These are phyloP conservation scores for Miamiensis avidus DNA, from an alignment of 169 alveolate species.

Conservation along the genomic window DNA sequence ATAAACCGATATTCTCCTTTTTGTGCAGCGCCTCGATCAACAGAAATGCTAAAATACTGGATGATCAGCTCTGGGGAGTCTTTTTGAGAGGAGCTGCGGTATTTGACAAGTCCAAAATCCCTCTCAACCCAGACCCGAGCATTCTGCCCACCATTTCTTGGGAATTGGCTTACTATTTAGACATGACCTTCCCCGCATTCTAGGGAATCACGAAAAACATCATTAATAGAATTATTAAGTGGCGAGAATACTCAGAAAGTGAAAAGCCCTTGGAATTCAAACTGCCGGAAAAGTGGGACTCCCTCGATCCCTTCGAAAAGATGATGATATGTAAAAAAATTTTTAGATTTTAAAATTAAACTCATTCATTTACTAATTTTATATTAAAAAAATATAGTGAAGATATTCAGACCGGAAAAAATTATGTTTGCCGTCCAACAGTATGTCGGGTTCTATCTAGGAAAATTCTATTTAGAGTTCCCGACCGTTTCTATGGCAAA, in stretches of 20 bases:
- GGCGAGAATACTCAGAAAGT: constrained; percentile 67
- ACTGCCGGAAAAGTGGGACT: constrained; percentile 68
- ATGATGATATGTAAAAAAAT: not conserved
- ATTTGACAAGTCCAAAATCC: constrained; percentile 38
- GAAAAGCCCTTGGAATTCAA: constrained; percentile 67
- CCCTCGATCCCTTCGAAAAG: not conserved
- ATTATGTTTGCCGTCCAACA: constrained; percentile 71
- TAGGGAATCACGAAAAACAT: constrained; percentile 77
- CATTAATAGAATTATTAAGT: constrained; percentile 58
- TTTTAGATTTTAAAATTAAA: no score
- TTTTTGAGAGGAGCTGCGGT: constrained; percentile 79
- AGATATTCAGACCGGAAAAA: constrained; percentile 83
- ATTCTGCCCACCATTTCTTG: constrained; percentile 24
- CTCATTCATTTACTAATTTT: not conserved
- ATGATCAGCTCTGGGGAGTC: constrained; percentile 71
- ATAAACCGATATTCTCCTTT: constrained; percentile 88
- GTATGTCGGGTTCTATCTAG: constrained; percentile 74
- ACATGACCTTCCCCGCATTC: constrained; percentile 37
- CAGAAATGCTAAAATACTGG: constrained; percentile 55
- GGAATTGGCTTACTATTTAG: constrained; percentile 46
- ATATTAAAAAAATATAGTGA: constrained; percentile 25
- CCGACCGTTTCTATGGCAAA: constrained; percentile 65
- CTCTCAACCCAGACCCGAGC: constrained; percentile 79
- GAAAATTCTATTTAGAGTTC: constrained; percentile 63
- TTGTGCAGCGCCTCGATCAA: constrained; percentile 83